Percentiles rank a stretch among this genome's conserved stretches.
Conservation (phyloP, 371 early-diverging fungal species). For the Actinomortierella ambigua region DNA sequence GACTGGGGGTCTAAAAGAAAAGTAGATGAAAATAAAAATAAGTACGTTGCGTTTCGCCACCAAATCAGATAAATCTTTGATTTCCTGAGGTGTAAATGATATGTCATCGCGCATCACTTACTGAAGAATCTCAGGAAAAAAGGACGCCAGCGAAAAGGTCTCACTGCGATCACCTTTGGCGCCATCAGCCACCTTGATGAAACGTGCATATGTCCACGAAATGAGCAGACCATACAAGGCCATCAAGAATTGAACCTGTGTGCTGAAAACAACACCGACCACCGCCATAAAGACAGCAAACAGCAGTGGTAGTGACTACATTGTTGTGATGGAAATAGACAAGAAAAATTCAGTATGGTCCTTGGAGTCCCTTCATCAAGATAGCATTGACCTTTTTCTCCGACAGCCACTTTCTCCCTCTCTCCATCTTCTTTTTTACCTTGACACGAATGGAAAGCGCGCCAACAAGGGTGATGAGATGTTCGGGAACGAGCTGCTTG, state of each 20-base stretch:
- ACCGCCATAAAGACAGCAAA: constrained; percentile 48
- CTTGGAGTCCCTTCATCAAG: not conserved
- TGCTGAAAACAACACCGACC: constrained; percentile 47
- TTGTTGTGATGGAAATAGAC: constrained; percentile 34
- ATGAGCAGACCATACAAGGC: constrained; percentile 69
- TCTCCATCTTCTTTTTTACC: constrained; percentile 8
- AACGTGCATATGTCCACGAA: constrained; percentile 83
- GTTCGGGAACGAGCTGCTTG: constrained; percentile 76
- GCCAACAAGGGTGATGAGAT: constrained; percentile 58
- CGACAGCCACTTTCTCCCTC: too few species aligned
- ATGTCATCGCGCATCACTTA: too few species aligned
- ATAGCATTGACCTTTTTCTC: constrained; percentile 33
- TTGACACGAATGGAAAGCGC: constrained; percentile 57
- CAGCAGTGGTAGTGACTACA: constrained; percentile 48
- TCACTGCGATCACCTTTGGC: constrained; percentile 83
- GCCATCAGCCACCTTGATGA: constrained; percentile 80
- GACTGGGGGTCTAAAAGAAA: constrained; percentile 52
- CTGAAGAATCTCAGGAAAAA: constrained; percentile 84
- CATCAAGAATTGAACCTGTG: constrained; percentile 49
- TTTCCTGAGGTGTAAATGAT: too few species aligned
- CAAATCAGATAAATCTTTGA: too few species aligned
- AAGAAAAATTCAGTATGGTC: constrained; percentile 1
- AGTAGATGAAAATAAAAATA: too few species aligned
- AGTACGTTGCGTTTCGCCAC: too few species aligned
- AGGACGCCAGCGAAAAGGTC: constrained; percentile 80